phyloP scores from a whole-genome alignment of 805 yeast species.

The Candida incommunis region DNA sequence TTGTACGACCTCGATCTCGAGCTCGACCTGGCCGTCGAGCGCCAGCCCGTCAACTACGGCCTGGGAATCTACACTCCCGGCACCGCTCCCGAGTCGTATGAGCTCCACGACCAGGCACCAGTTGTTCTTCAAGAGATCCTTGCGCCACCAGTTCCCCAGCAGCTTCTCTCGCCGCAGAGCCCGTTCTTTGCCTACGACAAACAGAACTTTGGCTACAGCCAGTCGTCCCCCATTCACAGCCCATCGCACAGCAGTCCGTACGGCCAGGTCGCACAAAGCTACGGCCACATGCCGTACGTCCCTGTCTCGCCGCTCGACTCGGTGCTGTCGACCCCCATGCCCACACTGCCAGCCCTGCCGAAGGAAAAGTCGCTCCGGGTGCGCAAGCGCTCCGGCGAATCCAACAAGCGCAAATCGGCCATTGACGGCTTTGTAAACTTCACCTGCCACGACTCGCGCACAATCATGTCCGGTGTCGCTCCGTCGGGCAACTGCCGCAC shows the following conservation, averaged over 20 bases:
- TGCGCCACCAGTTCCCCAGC: neutral
- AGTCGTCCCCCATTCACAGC: neutral
- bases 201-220: too few species aligned
- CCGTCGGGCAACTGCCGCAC: slow-evolving; percentile 1
- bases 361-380: neutral
- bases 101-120: neutral
- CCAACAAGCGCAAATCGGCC: neutral
- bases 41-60: neutral
- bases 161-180: neutral
- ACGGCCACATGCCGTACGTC: too few species aligned
- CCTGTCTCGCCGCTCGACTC: too few species aligned
- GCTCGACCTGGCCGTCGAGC: neutral
- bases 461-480: neutral
- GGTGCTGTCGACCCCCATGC: neutral
- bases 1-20: neutral
- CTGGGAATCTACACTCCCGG: neutral
- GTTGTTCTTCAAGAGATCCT: neutral
- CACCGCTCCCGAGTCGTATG: neutral
- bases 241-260: too few species aligned
- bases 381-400: neutral
- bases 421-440: slow-evolving; percentile 1
- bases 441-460: neutral
- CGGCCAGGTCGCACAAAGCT: too few species aligned
- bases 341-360: neutral
- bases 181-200: neutral